Conservation (phyloP, 495 filamentous ascomycete genomes). For the Saxispiralis lemnorum region DNA sequence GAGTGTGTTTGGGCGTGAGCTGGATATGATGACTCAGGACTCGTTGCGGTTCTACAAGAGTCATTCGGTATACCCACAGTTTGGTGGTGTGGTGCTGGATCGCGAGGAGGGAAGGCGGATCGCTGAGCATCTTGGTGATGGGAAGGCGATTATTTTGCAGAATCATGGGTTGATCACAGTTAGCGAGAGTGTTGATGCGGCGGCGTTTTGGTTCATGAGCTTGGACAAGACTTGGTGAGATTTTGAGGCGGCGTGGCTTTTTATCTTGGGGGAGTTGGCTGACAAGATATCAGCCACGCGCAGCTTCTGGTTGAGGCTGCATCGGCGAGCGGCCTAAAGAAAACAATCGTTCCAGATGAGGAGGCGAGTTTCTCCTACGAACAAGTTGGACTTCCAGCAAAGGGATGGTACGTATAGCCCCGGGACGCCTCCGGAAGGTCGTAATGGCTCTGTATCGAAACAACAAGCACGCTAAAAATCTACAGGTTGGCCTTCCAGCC, state of each 20-base stretch:
- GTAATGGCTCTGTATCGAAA: not conserved
- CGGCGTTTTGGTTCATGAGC: constrained; percentile 49
- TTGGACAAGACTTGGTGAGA: constrained; percentile 38
- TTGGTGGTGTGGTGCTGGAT: constrained; percentile 41
- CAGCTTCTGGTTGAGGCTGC: constrained; percentile 50
- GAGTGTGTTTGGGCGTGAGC: constrained; percentile 32
- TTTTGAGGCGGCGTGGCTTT: too few species aligned
- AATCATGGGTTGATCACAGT: constrained; percentile 53
- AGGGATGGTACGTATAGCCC: constrained; percentile 34
- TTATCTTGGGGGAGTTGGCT: not conserved
- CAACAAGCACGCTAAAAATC: too few species aligned
- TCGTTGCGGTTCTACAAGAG: constrained; percentile 45
- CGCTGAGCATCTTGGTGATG: constrained; percentile 38
- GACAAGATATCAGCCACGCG: constrained; percentile 28
- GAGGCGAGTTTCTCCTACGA: constrained; percentile 31
- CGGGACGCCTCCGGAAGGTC: constrained; percentile 17
- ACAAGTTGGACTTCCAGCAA: constrained; percentile 25
- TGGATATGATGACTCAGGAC: constrained; percentile 54
- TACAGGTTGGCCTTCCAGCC: constrained; percentile 30
- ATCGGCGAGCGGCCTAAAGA: constrained; percentile 38
- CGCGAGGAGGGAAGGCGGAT: constrained; percentile 44
- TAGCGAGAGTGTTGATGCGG: constrained; percentile 46
- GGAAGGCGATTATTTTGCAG: constrained; percentile 49
- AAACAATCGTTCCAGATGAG: constrained; percentile 35
- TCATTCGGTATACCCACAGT: constrained; percentile 34